Conservation (phyloP, 2,329 filamentous ascomycete genomes). For the Metarhizium album region DNA sequence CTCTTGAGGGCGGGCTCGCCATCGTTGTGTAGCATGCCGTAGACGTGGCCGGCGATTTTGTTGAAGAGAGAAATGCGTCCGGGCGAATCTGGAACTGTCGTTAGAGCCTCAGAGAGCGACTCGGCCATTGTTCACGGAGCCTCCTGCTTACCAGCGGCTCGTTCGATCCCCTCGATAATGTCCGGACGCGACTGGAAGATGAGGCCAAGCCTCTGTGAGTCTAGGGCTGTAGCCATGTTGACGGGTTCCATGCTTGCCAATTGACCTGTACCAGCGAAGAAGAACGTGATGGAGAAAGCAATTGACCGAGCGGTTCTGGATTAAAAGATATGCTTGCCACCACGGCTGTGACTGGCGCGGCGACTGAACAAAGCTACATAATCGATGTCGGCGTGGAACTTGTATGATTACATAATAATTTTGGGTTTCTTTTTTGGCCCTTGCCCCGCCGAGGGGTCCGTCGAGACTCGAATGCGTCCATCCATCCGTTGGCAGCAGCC, state of each 20-base stretch:
- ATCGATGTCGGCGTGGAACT: conserved; percentile 2
- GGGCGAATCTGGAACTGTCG: conserved; percentile 33
- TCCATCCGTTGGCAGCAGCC: too few relatives aligned
- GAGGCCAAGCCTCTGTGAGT: conserved; percentile 36
- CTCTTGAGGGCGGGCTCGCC: conserved; percentile 40
- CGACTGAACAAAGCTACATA: not conserved
- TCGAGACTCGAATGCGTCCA: too few relatives aligned
- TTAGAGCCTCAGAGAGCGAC: not conserved
- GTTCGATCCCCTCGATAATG: conserved; percentile 41
- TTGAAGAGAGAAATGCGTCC: conserved; percentile 43
- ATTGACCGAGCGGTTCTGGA: not conserved
- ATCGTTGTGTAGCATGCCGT: conserved; percentile 30
- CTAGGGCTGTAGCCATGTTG: conserved; percentile 33
- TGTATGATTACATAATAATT: conserved; percentile 7
- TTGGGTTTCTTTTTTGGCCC: not conserved
- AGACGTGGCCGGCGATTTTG: conserved; percentile 40
- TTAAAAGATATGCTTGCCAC: not conserved
- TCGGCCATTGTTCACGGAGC: not conserved
- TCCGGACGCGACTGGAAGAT: conserved; percentile 47
- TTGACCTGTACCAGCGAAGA: not conserved
- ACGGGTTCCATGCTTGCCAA: not conserved
- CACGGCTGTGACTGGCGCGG: not conserved
- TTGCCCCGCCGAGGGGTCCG: not conserved
- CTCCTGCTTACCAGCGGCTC: conserved; percentile 36
- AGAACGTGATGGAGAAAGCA: conserved; percentile 5